Percentiles rank a stretch among this genome's conserved stretches.
These are phyloP conservation scores for Alternaria gansuensis DNA, from an alignment of 2,329 filamentous ascomycete genomes.

Conservation along the genomic window DNA sequence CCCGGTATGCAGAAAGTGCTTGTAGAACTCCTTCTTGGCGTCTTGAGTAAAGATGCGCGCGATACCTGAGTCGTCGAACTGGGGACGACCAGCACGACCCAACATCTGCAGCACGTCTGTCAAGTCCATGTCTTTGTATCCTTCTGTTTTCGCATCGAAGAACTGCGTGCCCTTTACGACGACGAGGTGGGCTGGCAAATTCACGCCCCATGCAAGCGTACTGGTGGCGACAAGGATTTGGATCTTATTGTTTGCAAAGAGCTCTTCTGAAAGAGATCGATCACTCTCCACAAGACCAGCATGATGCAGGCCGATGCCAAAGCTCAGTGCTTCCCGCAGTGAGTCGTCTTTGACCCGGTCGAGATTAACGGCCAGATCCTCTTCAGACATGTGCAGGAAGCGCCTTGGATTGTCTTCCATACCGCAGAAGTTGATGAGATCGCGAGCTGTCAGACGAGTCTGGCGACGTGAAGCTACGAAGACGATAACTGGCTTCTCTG, in stretches of 20 bases:
- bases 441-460: conserved; percentile 92
- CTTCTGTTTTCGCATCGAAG: conserved; percentile 97
- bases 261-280: conserved; percentile 87
- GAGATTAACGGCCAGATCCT: conserved; percentile 89
- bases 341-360: conserved; percentile 91
- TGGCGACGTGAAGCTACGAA: conserved; percentile 96
- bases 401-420: conserved; percentile 98
- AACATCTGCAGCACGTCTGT: conserved; percentile 99
- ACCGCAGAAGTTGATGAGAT: conserved; percentile 95
- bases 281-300: conserved; percentile 96
- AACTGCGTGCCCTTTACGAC: conserved; percentile 98
- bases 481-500: conserved; percentile 96
- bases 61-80: conserved; percentile 95
- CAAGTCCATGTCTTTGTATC: conserved; percentile 98
- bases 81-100: conserved; percentile 90
- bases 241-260: conserved; percentile 97
- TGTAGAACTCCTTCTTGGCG: conserved; percentile 98
- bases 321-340: conserved; percentile 90
- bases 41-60: conserved; percentile 98
- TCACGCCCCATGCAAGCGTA: conserved; percentile 97
- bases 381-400: conserved; percentile 93
- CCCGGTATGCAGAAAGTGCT: conserved; percentile 97
- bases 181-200: conserved; percentile 93
- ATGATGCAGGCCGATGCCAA: conserved; percentile 96
- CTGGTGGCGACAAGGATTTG: conserved; percentile 96